A percentile compares a stretch with the other conserved stretches of the same genome.
These are phyloP conservation scores for Colletotrichum sp. DNA, from an alignment of 2,329 filamentous ascomycete species.

Conservation along the genomic window DNA sequence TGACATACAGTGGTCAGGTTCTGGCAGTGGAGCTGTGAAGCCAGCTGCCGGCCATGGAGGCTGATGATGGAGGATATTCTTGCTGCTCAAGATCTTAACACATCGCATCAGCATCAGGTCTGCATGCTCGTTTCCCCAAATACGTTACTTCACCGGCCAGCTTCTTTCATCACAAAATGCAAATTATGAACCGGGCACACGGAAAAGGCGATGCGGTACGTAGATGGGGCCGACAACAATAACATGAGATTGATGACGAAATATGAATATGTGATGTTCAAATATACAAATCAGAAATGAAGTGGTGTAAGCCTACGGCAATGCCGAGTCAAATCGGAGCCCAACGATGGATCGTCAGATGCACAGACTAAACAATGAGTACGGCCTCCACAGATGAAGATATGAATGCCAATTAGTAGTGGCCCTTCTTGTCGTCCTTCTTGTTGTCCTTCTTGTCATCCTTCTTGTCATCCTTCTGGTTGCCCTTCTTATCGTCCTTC, in stretches of 20 bases:
- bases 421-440: not conserved
- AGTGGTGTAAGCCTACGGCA: not conserved
- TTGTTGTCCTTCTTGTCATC: conserved; percentile 3
- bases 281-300: not conserved
- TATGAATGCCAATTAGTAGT: not conserved
- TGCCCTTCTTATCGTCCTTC: not conserved
- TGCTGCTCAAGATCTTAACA: not conserved
- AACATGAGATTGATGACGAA: not conserved
- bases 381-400: not conserved
- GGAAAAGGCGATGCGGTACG: not conserved
- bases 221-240: not conserved
- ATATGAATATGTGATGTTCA: not conserved
- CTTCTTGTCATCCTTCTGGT: not conserved
- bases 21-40: not conserved
- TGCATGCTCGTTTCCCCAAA: not conserved
- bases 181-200: not conserved
- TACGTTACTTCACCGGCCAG: not conserved
- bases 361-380: not conserved
- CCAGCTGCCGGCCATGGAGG: not conserved
- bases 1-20: not conserved
- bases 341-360: not conserved
- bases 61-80: not conserved
- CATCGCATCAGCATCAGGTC: not conserved
- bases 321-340: not conserved
- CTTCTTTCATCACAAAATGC: not conserved